phyloP scores from a whole-genome alignment of 1,139 yeast species.

The Casaregolazyma suthepensis region DNA sequence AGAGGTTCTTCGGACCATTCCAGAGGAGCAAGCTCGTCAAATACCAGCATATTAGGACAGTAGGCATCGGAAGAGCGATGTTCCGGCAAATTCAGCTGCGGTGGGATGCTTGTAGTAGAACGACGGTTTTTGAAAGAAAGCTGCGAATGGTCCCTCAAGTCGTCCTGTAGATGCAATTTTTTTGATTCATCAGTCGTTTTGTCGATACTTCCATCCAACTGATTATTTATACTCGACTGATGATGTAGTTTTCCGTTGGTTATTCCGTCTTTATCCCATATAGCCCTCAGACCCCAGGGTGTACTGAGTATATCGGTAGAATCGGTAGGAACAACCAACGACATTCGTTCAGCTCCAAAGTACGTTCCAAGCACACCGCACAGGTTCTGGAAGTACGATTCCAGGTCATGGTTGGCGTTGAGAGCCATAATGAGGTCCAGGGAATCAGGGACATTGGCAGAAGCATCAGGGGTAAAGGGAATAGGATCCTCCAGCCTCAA shows the following conservation, averaged over 20 bases:
- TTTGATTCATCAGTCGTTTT: background rate
- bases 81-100: background rate
- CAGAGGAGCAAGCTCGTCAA: conserved; percentile 25
- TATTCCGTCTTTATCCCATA: conserved; percentile 22
- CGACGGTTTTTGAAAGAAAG: background rate
- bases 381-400: conserved; percentile 29
- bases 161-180: background rate
- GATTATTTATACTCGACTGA: background rate
- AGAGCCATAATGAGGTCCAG: conserved; percentile 28
- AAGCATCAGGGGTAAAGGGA: conserved; percentile 2
- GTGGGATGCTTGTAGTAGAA: background rate
- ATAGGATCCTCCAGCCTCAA: background rate
- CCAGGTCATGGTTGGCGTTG: conserved; percentile 27
- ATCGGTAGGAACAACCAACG: conserved; percentile 30
- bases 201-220: background rate
- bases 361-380: conserved; percentile 25
- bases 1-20: conserved; percentile 31
- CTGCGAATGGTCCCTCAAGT: background rate
- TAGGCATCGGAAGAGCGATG: conserved; percentile 1
- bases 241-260: background rate
- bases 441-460: conserved; percentile 22
- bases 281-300: conserved; percentile 35
- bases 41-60: conserved; percentile 12
- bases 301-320: conserved; percentile 31
- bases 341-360: conserved; percentile 29